phyloP scores from a whole-genome alignment of 345 rosid genomes.

The Salix purpurea region DNA sequence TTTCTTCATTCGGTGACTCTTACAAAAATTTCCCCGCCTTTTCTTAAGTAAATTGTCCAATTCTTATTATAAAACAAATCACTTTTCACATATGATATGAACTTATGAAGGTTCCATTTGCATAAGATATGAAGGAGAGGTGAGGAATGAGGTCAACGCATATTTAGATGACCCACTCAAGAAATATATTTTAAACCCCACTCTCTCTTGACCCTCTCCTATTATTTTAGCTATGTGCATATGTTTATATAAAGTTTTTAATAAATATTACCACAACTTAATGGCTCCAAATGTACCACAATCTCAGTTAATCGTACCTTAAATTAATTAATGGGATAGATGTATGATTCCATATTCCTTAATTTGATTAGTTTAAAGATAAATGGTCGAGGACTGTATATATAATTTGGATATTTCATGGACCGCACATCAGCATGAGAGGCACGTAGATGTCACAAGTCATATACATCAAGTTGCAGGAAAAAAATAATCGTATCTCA shows the following conservation, averaged over 20 bases:
- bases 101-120: slow-evolving; percentile 23
- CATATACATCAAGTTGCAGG: slow-evolving; percentile 18
- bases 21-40: not conserved
- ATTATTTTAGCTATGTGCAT: slow-evolving; percentile 24
- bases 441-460: slow-evolving; percentile 8
- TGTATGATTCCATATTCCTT: slow-evolving; percentile 6
- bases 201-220: slow-evolving; percentile 3
- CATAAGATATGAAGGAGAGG: slow-evolving; percentile 22
- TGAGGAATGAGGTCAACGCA: slow-evolving; percentile 38
- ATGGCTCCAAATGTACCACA: slow-evolving; percentile 13
- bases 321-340: not conserved
- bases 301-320: not conserved
- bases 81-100: slow-evolving; percentile 21
- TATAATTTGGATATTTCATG: slow-evolving; percentile 3
- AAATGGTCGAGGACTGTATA: not conserved
- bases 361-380: slow-evolving; percentile 9
- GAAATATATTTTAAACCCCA: slow-evolving; percentile 15
- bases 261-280: slow-evolving; percentile 5
- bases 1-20: slow-evolving; percentile 7
- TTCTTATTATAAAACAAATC: slow-evolving; percentile 24
- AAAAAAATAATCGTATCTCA: not conserved
- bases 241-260: slow-evolving; percentile 16
- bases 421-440: not conserved
- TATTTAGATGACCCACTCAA: slow-evolving; percentile 29
- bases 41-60: not conserved